Conservation (phyloP, 257 asterid species). For the Cynanchum wilfordii region DNA sequence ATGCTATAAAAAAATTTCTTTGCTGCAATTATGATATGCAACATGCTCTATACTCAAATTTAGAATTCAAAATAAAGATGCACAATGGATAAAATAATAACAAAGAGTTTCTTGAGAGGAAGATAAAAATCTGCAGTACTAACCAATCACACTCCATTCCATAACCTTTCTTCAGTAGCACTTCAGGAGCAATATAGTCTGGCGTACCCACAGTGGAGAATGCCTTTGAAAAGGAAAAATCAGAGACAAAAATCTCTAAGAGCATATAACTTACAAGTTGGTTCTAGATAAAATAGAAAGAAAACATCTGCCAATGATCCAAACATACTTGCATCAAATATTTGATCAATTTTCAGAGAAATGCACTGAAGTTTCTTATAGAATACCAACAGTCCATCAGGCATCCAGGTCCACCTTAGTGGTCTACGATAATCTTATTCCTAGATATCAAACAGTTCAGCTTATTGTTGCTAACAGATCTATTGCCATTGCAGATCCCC, state of each 20-base stretch:
- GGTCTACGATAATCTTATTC: not conserved
- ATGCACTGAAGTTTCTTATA: not conserved
- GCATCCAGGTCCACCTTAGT: not conserved
- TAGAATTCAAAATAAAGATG: not conserved
- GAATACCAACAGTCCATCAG: not conserved
- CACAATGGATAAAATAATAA: not conserved
- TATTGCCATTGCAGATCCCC: not conserved
- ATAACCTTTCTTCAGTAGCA: conserved; percentile 91
- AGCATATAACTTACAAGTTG: not conserved
- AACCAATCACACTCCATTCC: conserved; percentile 99
- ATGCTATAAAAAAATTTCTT: not conserved
- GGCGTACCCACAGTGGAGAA: conserved; percentile 99
- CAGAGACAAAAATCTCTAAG: conserved; percentile 4
- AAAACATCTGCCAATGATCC: not conserved
- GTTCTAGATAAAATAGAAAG: not conserved
- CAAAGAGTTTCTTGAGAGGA: not conserved
- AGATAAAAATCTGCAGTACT: conserved; percentile 22
- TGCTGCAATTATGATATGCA: not conserved
- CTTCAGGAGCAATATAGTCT: conserved; percentile 98
- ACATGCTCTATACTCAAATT: not conserved
- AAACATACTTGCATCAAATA: not conserved
- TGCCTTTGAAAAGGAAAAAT: conserved; percentile 54
- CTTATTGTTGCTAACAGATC: not conserved
- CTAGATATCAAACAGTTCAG: not conserved
- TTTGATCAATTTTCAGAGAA: not conserved